Evolutionary conservation across 2,329 filamentous ascomycete species (phyloP), one percentile per base, ranked within the genome.

Genomic region (Fusarium coicis): DNA sequence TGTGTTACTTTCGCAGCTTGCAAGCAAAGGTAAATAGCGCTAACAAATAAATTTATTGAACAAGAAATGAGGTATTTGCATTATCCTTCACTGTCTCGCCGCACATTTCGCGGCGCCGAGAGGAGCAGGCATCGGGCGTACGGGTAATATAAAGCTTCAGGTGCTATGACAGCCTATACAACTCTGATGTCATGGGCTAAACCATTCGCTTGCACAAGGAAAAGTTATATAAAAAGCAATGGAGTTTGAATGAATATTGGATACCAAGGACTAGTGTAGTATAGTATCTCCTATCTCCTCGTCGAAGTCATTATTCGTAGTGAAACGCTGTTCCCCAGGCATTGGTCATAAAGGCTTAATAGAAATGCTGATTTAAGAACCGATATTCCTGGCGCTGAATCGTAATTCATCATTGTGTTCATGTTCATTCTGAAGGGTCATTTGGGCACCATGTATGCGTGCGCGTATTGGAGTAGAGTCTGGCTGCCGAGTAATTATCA

Each of bases 301-400:
- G 49, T 60, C 39, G 30, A 32, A 58, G 53, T 52, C 66, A 28
- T 54, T 49, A 61, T 69, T 64, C 68, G 43, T 68, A 42, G 62
- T 56, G 19, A 43, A 71, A 71, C 70, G 49, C 70, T 63, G 43
- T 73, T 63, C 62, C 63, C 70, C 70, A 50, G 28, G 59, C 59
- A 47, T 63, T 59, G 34, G 50, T 64, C 53, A 46, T 60, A 60
- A 67, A 46, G 42, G 44, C 34, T 40, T 53, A 44, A 50, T 18
- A 49, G 56, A 65, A 59, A 71, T 43, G 43, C 43, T 42, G 18
- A 53, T 63, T 57, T 49, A 63, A 59, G 44, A 46, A 39, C 66
- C n/a, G 53, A 62, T 73, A 47, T 49, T 59, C 63, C 49, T 63
- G 66, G 44, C 73, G 49, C 60, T 61, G 54, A 57, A 57, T 57